phyloP scores from a whole-genome alignment of 2,329 filamentous ascomycete species.

The Westerdykella aurantiaca region DNA sequence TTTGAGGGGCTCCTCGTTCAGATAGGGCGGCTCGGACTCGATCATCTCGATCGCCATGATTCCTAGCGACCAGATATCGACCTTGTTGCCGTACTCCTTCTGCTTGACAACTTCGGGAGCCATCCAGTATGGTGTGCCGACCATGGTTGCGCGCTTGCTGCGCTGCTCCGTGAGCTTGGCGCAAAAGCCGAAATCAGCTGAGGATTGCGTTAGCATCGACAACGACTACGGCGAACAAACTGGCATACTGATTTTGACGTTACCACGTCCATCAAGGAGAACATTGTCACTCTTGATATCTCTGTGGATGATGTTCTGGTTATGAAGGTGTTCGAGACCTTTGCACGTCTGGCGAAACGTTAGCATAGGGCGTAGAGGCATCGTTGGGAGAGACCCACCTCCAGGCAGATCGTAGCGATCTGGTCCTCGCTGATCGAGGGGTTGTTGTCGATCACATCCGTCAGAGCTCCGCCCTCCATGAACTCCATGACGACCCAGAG shows the following conservation, averaged over 20 bases:
- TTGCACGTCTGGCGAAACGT: conserved; percentile 69
- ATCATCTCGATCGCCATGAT: conserved; percentile 99
- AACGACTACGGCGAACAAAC: conserved; percentile 14
- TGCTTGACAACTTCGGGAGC: conserved; percentile 98
- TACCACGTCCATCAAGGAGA: conserved; percentile 84
- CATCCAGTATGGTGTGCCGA: conserved; percentile 99
- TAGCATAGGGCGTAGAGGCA: conserved; percentile 12
- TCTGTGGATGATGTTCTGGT: conserved; percentile 95
- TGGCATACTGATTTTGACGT: conserved; percentile 91
- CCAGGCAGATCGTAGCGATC: conserved; percentile 92
- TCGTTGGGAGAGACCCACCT: conserved; percentile 55
- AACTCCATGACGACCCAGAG: conserved; percentile 99
- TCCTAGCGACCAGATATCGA: conserved; percentile 97
- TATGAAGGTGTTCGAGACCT: conserved; percentile 88
- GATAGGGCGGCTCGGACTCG: conserved; percentile 93
- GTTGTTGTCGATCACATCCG: conserved; percentile 98
- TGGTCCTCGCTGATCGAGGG: conserved; percentile 89
- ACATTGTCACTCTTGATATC: conserved; percentile 96
- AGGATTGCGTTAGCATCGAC: conserved; percentile 9
- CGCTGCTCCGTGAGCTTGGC: conserved; percentile 96
- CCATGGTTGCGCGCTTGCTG: conserved; percentile 97
- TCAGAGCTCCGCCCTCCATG: conserved; percentile 97
- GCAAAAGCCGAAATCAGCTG: conserved; percentile 98
- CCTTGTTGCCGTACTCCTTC: conserved; percentile 97
- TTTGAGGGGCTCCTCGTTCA: conserved; percentile 96